These are phyloP conservation scores for Talaromyces albobiverticillius DNA, from an alignment of 2,329 filamentous ascomycete genomes.

Conservation along the genomic window DNA sequence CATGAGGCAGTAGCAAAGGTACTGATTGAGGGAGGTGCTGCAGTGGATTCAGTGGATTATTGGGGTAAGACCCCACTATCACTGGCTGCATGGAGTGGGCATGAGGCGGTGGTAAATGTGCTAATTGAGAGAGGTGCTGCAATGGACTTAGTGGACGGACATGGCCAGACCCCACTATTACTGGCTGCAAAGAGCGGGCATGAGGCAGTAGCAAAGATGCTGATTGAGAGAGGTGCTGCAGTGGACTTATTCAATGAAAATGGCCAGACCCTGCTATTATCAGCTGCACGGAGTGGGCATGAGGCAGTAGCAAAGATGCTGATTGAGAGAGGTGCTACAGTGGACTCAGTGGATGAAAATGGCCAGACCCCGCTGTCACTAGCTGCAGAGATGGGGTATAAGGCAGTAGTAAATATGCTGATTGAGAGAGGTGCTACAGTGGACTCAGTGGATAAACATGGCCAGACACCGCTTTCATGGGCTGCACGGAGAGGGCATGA, in stretches of 20 bases:
- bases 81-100: background rate
- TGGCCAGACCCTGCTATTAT: background rate
- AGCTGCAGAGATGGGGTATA: background rate
- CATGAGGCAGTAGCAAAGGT: constrained; percentile 3
- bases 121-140: background rate
- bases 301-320: constrained; percentile 1
- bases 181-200: background rate
- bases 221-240: background rate
- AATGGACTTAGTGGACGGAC: background rate
- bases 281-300: background rate
- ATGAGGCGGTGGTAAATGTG: constrained; percentile 2
- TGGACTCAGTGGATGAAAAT: constrained; percentile 1
- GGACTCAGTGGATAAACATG: background rate
- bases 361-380: background rate
- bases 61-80: background rate
- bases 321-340: background rate
- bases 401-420: constrained; percentile 1
- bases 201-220: constrained; percentile 1
- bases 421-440: background rate
- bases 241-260: background rate
- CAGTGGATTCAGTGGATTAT: constrained; percentile 1
- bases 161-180: background rate
- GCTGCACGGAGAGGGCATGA: background rate
- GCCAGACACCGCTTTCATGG: background rate
- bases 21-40: background rate